phyloP scores from a whole-genome alignment of 257 asterid genomes.

The Penstemon barbatus region DNA sequence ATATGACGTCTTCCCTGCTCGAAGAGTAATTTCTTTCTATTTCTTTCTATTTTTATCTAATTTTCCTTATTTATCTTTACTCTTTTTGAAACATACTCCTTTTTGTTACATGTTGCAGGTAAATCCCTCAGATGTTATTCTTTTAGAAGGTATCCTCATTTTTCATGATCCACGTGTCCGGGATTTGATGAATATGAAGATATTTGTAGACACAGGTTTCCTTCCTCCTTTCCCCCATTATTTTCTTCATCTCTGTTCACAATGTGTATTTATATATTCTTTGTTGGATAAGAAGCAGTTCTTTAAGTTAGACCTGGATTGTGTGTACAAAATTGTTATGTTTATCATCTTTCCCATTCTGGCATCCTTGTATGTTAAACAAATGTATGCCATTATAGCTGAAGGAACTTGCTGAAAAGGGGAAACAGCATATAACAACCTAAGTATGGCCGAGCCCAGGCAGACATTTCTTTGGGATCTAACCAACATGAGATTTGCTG shows the following conservation, averaged over 20 bases:
- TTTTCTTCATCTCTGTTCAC: conserved; percentile 12
- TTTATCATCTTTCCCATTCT: not conserved
- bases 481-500: not conserved
- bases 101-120: conserved; percentile 55
- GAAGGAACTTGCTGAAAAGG: conserved; percentile 21
- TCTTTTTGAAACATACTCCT: conserved; percentile 17
- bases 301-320: not conserved
- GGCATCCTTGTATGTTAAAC: not conserved
- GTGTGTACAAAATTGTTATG: not conserved
- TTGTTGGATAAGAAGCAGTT: conserved; percentile 14
- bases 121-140: conserved; percentile 95
- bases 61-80: not conserved
- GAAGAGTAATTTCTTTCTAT: conserved; percentile 66
- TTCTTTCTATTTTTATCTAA: conserved; percentile 5
- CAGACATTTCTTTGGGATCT: conserved; percentile 7
- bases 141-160: conserved; percentile 95
- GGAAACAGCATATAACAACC: conserved; percentile 11
- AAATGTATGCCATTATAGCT: conserved; percentile 15
- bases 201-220: conserved; percentile 96
- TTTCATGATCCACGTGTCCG: conserved; percentile 92
- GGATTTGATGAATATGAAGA: conserved; percentile 90
- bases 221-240: conserved; percentile 27
- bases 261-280: conserved; percentile 11
- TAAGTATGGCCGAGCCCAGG: conserved; percentile 9
- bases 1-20: conserved; percentile 63